A percentile compares a stretch with the other conserved stretches of the same genome.
phyloP scores from a whole-genome alignment of 768 basidiomycete genomes.

The Kockovaella imperatae region DNA sequence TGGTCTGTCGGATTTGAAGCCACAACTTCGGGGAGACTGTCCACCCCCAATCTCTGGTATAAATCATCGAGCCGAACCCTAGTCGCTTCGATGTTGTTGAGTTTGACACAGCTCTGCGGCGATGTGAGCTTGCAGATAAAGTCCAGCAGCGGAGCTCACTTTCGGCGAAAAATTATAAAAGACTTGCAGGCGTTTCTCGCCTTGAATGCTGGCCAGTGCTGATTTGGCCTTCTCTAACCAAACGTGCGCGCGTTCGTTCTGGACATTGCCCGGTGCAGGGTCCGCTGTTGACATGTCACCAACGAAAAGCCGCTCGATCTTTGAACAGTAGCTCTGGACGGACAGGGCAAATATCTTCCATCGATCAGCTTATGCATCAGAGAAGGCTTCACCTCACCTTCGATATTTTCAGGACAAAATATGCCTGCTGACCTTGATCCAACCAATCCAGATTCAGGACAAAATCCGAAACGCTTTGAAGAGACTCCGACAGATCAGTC shows the following conservation, averaged over 20 bases:
- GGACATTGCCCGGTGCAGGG: constrained; percentile 62
- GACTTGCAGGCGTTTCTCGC: constrained; percentile 86
- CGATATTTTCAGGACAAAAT: constrained; percentile 79
- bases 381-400: constrained; percentile 54
- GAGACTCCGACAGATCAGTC: constrained; percentile 87
- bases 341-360: constrained; percentile 79
- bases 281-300: constrained; percentile 81
- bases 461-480: constrained; percentile 82
- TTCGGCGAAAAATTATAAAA: constrained; percentile 78
- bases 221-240: constrained; percentile 44
- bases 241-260: constrained; percentile 66
- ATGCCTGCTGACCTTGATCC: constrained; percentile 76
- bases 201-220: constrained; percentile 52
- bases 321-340: constrained; percentile 82
- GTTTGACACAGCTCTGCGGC: constrained; percentile 77
- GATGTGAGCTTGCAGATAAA: neutral
- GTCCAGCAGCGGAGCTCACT: constrained; percentile 30
- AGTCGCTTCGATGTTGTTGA: constrained; percentile 93
- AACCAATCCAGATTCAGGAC: constrained; percentile 86
- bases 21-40: constrained; percentile 55
- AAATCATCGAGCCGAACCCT: constrained; percentile 84
- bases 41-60: constrained; percentile 84
- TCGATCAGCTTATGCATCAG: constrained; percentile 1
- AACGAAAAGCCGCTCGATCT: constrained; percentile 80
- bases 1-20: constrained; percentile 2